Percentiles rank a stretch among this genome's conserved stretches.
phyloP scores from a whole-genome alignment of 768 basidiomycete genomes.

The Chalciporus sphaerocephalus region DNA sequence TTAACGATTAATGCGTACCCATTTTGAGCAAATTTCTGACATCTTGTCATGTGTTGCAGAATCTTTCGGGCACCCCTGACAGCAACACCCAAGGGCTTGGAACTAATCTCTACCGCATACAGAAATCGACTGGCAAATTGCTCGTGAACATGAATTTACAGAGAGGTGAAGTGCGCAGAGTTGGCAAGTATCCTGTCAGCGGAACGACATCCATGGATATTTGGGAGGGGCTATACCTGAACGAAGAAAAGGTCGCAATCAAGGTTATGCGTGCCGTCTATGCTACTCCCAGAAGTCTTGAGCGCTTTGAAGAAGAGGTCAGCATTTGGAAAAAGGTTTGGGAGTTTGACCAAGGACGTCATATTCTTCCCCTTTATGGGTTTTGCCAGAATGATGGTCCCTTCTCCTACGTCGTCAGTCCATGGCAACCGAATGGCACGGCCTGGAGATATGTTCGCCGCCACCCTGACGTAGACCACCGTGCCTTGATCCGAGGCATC shows the following conservation, averaged over 20 bases:
- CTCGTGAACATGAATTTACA: conserved; percentile 48
- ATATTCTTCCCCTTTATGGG: conserved; percentile 56
- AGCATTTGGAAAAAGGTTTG: conserved; percentile 53
- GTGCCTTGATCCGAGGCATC: conserved; percentile 41
- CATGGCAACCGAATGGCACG: conserved; percentile 52
- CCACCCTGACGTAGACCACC: conserved; percentile 41
- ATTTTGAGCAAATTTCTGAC: not conserved
- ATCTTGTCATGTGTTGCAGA: conserved; percentile 21
- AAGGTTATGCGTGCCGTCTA: conserved; percentile 52
- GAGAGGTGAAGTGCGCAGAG: conserved; percentile 48
- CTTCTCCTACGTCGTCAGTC: conserved; percentile 57
- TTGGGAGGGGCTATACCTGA: conserved; percentile 52
- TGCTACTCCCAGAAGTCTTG: conserved; percentile 41
- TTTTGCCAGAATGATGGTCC: conserved; percentile 54
- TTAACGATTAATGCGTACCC: conserved; percentile 12
- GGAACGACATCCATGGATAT: conserved; percentile 53
- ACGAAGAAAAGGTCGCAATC: conserved; percentile 52
- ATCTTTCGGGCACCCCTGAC: conserved; percentile 16
- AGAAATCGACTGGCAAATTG: conserved; percentile 41
- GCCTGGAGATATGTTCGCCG: conserved; percentile 44
- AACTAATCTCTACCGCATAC: conserved; percentile 48
- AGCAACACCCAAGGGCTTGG: conserved; percentile 41
- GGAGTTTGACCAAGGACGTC: conserved; percentile 46
- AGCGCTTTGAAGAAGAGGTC: conserved; percentile 53
- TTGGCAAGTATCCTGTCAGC: conserved; percentile 47